Percentiles rank a stretch among this genome's conserved stretches.
phyloP scores from a whole-genome alignment of 305 asterid genomes.

The Galium porrigens region DNA sequence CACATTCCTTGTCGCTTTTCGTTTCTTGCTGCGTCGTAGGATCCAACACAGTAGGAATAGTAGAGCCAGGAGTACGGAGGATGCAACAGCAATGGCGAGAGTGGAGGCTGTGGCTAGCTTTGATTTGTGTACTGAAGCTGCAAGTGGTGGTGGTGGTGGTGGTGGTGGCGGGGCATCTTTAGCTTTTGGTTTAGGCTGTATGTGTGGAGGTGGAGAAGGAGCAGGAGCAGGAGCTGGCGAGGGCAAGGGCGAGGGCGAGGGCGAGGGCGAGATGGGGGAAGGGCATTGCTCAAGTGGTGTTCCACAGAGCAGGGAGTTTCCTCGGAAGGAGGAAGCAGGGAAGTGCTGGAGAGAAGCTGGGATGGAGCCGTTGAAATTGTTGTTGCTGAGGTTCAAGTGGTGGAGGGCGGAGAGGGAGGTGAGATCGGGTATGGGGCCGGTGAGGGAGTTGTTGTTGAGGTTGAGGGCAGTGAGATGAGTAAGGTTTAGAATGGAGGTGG shows the following conservation, averaged over 20 bases:
- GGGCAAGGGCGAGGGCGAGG: conserved; percentile 21
- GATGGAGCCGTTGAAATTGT: conserved; percentile 47
- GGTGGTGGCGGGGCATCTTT: conserved; percentile 13
- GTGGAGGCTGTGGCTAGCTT: conserved; percentile 30
- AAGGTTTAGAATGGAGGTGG: conserved; percentile 30
- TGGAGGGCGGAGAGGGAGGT: conserved; percentile 32
- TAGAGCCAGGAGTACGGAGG: conserved; percentile 24
- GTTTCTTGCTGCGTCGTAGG: conserved; percentile 28
- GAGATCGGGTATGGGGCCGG: conserved; percentile 49
- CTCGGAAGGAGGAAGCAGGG: conserved; percentile 50
- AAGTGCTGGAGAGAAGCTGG: conserved; percentile 43
- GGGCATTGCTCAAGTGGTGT: conserved; percentile 39
- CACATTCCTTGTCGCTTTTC: conserved; percentile 3
- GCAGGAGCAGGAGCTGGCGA: conserved; percentile 18
- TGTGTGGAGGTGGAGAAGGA: conserved; percentile 18
- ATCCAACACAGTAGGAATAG: conserved; percentile 19
- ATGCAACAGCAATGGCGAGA: conserved; percentile 38
- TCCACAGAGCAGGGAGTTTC: conserved; percentile 58
- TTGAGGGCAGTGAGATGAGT: conserved; percentile 33
- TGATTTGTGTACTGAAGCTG: conserved; percentile 19
- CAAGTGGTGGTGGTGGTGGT: conserved; percentile 12
- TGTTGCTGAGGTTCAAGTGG: conserved; percentile 44
- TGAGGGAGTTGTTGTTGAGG: conserved; percentile 53
- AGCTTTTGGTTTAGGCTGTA: conserved; percentile 19
- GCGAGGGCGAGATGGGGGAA: conserved; percentile 25